Evolutionary conservation across 2,329 filamentous ascomycete species (phyloP).

Genomic region (Cladosporium sp.): DNA sequence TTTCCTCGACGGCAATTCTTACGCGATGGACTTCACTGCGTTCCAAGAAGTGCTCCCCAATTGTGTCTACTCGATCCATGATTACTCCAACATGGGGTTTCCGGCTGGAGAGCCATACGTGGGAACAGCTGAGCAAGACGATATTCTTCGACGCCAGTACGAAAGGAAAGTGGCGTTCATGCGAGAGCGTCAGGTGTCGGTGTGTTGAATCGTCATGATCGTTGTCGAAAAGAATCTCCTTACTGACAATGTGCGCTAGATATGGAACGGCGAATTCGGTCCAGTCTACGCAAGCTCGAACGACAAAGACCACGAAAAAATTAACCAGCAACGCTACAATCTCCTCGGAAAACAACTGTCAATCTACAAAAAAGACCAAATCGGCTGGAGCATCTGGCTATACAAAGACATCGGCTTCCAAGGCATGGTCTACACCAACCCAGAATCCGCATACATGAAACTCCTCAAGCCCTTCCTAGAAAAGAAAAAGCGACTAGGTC

Average conservation of each 20-base stretch:
- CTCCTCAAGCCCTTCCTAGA: slow-evolving; percentile 48
- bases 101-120: slow-evolving; percentile 40
- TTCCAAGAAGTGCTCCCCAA: slow-evolving; percentile 39
- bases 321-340: slow-evolving; percentile 40
- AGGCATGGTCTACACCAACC: slow-evolving; percentile 27
- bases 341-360: slow-evolving; percentile 43
- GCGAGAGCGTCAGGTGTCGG: slow-evolving; percentile 35
- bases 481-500: slow-evolving; percentile 50
- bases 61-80: slow-evolving; percentile 50
- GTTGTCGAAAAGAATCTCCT: slow-evolving; percentile 18
- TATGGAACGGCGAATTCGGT: slow-evolving; percentile 49
- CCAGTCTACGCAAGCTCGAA: slow-evolving; percentile 43
- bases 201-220: not conserved
- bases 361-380: slow-evolving; percentile 49
- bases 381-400: slow-evolving; percentile 52
- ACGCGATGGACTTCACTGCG: slow-evolving; percentile 39
- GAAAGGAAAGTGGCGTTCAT: slow-evolving; percentile 47
- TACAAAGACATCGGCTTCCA: slow-evolving; percentile 34
- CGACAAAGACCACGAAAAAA: slow-evolving; percentile 36
- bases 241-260: slow-evolving; percentile 11
- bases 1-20: slow-evolving; percentile 34
- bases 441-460: slow-evolving; percentile 37
- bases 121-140: slow-evolving; percentile 40
- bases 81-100: slow-evolving; percentile 51
- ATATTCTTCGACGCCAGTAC: slow-evolving; percentile 40